Evolutionary conservation across 805 yeast species (phyloP), one percentile per base, ranked within the genome.

Genomic region (Starmerella ratchasimensis): DNA sequence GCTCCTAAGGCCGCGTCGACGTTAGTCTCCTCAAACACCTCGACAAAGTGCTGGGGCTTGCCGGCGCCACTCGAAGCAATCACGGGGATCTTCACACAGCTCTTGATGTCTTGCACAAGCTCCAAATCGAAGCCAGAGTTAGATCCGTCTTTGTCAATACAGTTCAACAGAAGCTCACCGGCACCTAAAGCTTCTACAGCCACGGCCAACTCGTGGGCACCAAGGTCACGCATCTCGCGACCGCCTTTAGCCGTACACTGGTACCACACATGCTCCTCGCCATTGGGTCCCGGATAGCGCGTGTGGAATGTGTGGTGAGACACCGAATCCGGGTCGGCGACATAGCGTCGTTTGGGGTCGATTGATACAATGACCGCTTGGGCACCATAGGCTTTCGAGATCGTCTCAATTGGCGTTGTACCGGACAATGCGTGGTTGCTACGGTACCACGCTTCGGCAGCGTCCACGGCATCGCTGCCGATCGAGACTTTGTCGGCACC

Each of bases 61-160:
- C 99, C 99, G 5, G 99, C 99, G 38, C 99, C 99, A 44, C 93
- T 78, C 5, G 96, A 84, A 0, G 98, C 97, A 57, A 90, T 90
- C 2, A 90, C 96, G 0, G 99, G 99, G 33, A 93, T 79, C 1
- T 64, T 62, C 5, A 83, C 93, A 0, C 80, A 75, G 2, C 63
- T 50, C 51, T 90, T 90, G 41, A 83, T 75, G 50, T 79, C 88
- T 17, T 71, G 62, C 31, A 90, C 73, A 35, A 90, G 66, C 56
- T 90, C 97, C 39, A 83, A 64, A 52, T 90, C 96, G 53, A 72
- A 90, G 0, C 99, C 99, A 17, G 86, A 76, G 56, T 90, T 93
- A 9, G 94, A 73, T 9, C 99, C 99, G 58, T 90, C 99, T 60
- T 82, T 83, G 58, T 90, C 98, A 44, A 90, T 90, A 55, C 97